Conservation (phyloP, 805 yeast genomes). For the Starmera dryadoides region DNA sequence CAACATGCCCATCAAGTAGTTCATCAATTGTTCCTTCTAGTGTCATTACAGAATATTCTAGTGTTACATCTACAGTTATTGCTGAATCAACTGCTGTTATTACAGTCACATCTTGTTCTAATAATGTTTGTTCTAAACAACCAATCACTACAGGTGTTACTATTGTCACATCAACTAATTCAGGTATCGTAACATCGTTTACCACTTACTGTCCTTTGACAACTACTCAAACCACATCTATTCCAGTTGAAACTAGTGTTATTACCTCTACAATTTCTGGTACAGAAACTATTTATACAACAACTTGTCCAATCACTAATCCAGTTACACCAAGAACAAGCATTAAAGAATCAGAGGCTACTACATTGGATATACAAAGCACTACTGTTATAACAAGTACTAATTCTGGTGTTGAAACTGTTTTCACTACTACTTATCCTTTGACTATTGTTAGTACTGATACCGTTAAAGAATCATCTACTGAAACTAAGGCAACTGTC, state of each 20-base stretch:
- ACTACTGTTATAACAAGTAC: too few species aligned
- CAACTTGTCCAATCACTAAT: too few species aligned
- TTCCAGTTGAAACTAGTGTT: too few species aligned
- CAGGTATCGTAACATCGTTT: slow-evolving; percentile 3
- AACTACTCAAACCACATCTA: too few species aligned
- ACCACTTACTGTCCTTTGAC: slow-evolving; percentile 21
- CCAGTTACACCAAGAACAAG: too few species aligned
- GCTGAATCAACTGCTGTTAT: not conserved
- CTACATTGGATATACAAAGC: too few species aligned
- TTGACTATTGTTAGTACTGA: too few species aligned
- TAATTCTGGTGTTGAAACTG: not conserved
- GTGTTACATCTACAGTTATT: not conserved
- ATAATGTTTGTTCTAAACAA: slow-evolving; percentile 4
- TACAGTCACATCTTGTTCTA: slow-evolving; percentile 3
- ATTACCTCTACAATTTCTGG: too few species aligned
- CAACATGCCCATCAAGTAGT: not conserved
- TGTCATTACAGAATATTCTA: not conserved
- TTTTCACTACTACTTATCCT: not conserved
- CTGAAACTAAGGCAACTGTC: too few species aligned
- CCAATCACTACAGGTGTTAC: slow-evolving; percentile 5
- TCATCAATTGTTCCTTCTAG: not conserved
- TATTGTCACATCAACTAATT: slow-evolving; percentile 13
- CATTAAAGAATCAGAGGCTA: too few species aligned
- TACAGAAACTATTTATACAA: too few species aligned
- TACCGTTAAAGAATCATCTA: too few species aligned